A percentile compares a stretch with the other conserved stretches of the same genome.
Conservation (phyloP, 441 rosid species). For the Corymbia calophylla region DNA sequence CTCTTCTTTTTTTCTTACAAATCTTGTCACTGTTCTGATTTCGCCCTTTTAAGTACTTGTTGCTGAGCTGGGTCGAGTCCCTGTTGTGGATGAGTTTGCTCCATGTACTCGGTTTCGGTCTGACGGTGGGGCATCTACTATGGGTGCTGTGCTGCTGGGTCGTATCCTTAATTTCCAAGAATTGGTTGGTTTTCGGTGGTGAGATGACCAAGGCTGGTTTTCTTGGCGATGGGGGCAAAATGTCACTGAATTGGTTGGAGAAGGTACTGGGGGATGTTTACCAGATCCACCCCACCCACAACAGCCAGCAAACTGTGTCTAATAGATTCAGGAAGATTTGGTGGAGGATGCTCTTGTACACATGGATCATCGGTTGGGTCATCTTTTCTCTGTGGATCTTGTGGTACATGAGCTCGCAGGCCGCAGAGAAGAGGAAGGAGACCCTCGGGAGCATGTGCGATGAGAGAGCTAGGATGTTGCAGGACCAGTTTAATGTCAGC, state of each 20-base stretch:
- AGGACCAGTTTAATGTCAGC: constrained; percentile 96
- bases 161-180: constrained; percentile 39
- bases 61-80: background rate
- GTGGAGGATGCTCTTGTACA: constrained; percentile 53
- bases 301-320: constrained; percentile 50
- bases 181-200: constrained; percentile 58
- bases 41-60: background rate
- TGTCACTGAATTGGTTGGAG: constrained; percentile 49
- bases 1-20: background rate
- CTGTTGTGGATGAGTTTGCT: background rate
- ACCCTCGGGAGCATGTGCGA: constrained; percentile 82
- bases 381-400: constrained; percentile 40
- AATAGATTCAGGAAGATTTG: constrained; percentile 44
- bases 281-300: constrained; percentile 48
- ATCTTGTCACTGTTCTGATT: background rate
- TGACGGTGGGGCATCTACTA: background rate
- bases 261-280: constrained; percentile 27
- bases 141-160: background rate
- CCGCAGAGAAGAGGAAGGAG: constrained; percentile 72
- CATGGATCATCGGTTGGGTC: constrained; percentile 59
- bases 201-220: constrained; percentile 37
- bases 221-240: constrained; percentile 48
- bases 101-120: background rate
- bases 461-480: constrained; percentile 91
- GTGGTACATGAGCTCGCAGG: constrained; percentile 59